These are phyloP conservation scores for Aureobasidium sp. DNA, from an alignment of 2,329 filamentous ascomycete genomes.

Conservation along the genomic window DNA sequence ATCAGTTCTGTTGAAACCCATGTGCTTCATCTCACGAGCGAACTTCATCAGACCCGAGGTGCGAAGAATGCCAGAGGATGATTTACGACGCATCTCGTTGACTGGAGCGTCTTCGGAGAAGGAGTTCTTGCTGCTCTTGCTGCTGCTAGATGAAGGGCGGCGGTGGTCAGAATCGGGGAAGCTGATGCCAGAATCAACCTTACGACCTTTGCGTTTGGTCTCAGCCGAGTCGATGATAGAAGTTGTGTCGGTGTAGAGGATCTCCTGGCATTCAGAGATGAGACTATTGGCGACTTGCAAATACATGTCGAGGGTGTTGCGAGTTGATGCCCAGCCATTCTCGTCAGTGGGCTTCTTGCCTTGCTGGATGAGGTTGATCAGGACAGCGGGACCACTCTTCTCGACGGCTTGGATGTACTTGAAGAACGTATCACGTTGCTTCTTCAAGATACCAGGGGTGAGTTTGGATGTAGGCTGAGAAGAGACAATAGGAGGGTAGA, in stretches of 20 bases:
- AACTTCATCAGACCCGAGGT: conserved; percentile 52
- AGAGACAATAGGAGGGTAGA: conserved; percentile 50
- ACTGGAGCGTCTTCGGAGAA: conserved; percentile 18
- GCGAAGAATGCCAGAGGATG: conserved; percentile 17
- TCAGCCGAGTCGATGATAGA: conserved; percentile 24
- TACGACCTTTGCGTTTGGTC: conserved; percentile 38
- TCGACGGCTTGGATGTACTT: conserved; percentile 53
- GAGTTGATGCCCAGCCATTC: conserved; percentile 47
- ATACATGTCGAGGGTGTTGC: conserved; percentile 47
- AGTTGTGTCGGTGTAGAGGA: conserved; percentile 36
- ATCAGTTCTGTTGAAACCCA: conserved; percentile 45
- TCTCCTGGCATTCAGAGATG: conserved; percentile 50
- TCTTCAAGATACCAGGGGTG: conserved; percentile 42
- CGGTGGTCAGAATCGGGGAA: conserved; percentile 35
- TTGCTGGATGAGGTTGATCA: conserved; percentile 46
- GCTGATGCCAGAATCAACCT: conserved; percentile 57
- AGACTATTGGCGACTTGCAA: conserved; percentile 50
- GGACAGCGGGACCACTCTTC: conserved; percentile 43
- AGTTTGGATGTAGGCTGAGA: conserved; percentile 44
- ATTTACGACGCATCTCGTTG: conserved; percentile 15
- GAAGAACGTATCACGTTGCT: conserved; percentile 55
- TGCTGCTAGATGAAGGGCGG: conserved; percentile 27
- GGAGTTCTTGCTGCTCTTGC: conserved; percentile 16
- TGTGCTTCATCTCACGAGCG: conserved; percentile 50
- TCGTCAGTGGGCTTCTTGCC: conserved; percentile 42